Evolutionary conservation across 352 stramenopile species (phyloP).

Genomic region (Phytophthora hibernalis): DNA sequence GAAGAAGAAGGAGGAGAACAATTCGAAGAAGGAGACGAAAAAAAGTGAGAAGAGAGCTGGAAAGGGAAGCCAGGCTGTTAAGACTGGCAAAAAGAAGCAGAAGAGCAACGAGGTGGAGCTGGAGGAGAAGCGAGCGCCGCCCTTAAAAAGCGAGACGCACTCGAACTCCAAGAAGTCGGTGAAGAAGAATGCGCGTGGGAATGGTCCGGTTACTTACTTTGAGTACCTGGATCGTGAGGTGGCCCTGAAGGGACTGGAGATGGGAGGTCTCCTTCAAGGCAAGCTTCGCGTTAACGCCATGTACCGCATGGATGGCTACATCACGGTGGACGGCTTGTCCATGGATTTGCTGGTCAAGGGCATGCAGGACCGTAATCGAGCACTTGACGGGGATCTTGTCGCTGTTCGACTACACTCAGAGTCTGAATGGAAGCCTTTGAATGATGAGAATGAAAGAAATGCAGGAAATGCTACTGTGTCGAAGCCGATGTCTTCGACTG

Average conservation of each 20-base stretch:
- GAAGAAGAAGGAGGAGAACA: slow-evolving; percentile 1
- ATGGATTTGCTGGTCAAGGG: slow-evolving; percentile 82
- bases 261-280: slow-evolving; percentile 56
- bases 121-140: slow-evolving; percentile 13
- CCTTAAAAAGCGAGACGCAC: background rate
- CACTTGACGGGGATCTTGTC: slow-evolving; percentile 84
- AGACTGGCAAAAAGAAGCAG: slow-evolving; percentile 21
- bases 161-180: slow-evolving; percentile 8
- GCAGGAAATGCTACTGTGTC: background rate
- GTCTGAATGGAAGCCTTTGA: slow-evolving; percentile 63
- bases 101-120: slow-evolving; percentile 16
- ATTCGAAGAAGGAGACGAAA: background rate
- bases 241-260: slow-evolving; percentile 44
- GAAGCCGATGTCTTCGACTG: slow-evolving; percentile 33
- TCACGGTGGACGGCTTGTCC: slow-evolving; percentile 76
- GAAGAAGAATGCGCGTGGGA: slow-evolving; percentile 22
- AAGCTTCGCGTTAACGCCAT: slow-evolving; percentile 79
- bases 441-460: slow-evolving; percentile 26
- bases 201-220: slow-evolving; percentile 31
- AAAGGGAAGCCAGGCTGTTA: slow-evolving; percentile 1
- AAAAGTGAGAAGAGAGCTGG: background rate
- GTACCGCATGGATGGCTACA: slow-evolving; percentile 79
- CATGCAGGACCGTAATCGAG: slow-evolving; percentile 75
- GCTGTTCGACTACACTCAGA: slow-evolving; percentile 63
- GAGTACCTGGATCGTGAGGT: slow-evolving; percentile 50